These are phyloP conservation scores for Huntiella abstrusa DNA, from an alignment of 2,329 filamentous ascomycete species.

Conservation along the genomic window DNA sequence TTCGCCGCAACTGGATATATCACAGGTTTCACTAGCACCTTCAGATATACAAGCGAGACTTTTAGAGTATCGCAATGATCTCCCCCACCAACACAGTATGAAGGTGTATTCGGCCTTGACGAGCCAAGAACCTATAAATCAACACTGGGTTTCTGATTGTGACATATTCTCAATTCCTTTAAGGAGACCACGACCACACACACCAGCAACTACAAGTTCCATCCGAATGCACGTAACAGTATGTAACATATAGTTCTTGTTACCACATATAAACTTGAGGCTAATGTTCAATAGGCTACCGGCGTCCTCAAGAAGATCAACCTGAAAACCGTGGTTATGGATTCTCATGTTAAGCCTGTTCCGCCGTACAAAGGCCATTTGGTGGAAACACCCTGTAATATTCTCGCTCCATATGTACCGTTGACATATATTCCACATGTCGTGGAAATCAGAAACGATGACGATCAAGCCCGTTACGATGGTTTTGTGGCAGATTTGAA, in stretches of 20 bases:
- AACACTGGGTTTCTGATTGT: neutral
- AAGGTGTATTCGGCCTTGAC: neutral
- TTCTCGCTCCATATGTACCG: slow-evolving; percentile 40
- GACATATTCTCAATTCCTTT: neutral
- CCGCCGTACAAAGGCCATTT: slow-evolving; percentile 42
- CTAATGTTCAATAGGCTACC: slow-evolving; percentile 1
- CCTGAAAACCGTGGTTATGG: slow-evolving; percentile 24
- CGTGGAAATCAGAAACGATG: slow-evolving; percentile 35
- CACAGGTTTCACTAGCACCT: neutral
- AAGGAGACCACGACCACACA: neutral
- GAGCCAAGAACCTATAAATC: neutral
- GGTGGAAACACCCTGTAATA: slow-evolving; percentile 39
- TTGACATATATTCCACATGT: slow-evolving; percentile 41
- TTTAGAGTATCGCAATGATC: neutral
- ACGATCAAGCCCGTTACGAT: slow-evolving; percentile 18
- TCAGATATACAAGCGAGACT: neutral
- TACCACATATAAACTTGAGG: neutral
- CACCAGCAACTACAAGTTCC: neutral
- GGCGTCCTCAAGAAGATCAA: neutral
- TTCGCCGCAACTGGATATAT: neutral
- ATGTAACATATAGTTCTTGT: neutral
- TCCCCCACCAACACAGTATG: slow-evolving; percentile 1
- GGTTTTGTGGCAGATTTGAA: slow-evolving; percentile 7
- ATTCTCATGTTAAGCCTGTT: slow-evolving; percentile 31
- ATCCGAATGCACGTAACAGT: neutral